phyloP scores from a whole-genome alignment of 805 yeast genomes.

The Monosporozyma aquatica region DNA sequence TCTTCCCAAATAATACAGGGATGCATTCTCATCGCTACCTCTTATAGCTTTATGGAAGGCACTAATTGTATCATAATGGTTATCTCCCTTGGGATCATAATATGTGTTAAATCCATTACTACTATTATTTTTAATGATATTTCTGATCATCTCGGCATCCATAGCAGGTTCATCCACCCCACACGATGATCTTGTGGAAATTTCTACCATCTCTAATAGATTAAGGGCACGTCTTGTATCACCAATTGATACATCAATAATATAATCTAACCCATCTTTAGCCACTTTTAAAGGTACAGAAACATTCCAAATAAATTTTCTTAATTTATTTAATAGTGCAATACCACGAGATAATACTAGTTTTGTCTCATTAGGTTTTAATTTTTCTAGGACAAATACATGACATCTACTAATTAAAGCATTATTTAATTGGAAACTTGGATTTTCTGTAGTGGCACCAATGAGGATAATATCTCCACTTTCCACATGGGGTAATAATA shows the following conservation, averaged over 20 bases:
- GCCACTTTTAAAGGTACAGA: slow-evolving; percentile 38
- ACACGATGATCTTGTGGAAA: slow-evolving; percentile 58
- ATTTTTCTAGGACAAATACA: slow-evolving; percentile 56
- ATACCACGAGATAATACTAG: slow-evolving; percentile 51
- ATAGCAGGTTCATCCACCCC: slow-evolving; percentile 17
- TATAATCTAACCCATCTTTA: slow-evolving; percentile 51
- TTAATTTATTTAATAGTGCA: slow-evolving; percentile 45
- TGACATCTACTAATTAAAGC: slow-evolving; percentile 83
- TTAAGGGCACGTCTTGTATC: slow-evolving; percentile 83
- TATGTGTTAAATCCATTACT: slow-evolving; percentile 28
- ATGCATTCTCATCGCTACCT: slow-evolving; percentile 85
- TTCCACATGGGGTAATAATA: slow-evolving; percentile 75
- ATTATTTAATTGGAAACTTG: slow-evolving; percentile 68
- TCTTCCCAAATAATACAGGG: slow-evolving; percentile 73
- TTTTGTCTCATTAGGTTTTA: slow-evolving; percentile 41
- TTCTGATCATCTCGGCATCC: slow-evolving; percentile 28
- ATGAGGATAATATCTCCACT: slow-evolving; percentile 70
- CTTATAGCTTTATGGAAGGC: slow-evolving; percentile 92
- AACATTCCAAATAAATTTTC: slow-evolving; percentile 41
- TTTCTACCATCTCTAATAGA: slow-evolving; percentile 64
- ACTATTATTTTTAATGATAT: slow-evolving; percentile 40
- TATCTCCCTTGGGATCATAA: slow-evolving; percentile 83
- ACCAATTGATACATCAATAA: slow-evolving; percentile 72
- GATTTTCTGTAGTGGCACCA: slow-evolving; percentile 98
- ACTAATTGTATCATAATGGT: slow-evolving; percentile 89